Evolutionary conservation across 2,329 filamentous ascomycete species (phyloP).

Genomic region (Pseudogymnoascus sp.): DNA sequence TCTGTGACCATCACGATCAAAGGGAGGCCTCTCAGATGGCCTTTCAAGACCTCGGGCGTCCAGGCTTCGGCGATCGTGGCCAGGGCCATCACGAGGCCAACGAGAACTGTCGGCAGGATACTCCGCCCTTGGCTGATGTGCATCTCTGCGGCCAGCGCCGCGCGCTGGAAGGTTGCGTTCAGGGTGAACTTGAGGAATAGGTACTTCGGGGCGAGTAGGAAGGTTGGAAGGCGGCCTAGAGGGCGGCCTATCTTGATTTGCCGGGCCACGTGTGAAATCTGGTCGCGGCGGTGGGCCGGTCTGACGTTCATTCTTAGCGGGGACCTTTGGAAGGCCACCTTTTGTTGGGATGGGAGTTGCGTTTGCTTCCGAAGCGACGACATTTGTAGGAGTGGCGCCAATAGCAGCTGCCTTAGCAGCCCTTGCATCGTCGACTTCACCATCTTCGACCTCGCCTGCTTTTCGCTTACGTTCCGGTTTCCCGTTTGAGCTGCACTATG

Average conservation of each 20-base stretch:
- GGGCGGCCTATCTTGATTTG: background rate
- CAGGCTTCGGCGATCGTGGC: constrained; percentile 21
- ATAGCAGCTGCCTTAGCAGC: constrained; percentile 16
- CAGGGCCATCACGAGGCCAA: constrained; percentile 22
- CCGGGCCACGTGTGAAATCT: background rate
- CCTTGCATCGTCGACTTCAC: constrained; percentile 59
- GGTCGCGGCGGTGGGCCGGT: background rate
- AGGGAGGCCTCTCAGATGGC: constrained; percentile 18
- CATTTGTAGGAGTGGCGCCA: background rate
- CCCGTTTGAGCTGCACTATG: background rate
- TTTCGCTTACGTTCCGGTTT: constrained; percentile 19
- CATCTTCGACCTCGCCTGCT: constrained; percentile 54
- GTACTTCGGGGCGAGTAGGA: constrained; percentile 26
- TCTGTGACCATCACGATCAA: constrained; percentile 21
- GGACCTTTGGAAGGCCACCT: background rate
- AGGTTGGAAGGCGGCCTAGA: constrained; percentile 16
- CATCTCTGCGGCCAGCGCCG: constrained; percentile 24
- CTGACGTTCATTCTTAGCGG: background rate
- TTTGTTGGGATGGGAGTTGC: background rate
- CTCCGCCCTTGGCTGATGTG: constrained; percentile 15
- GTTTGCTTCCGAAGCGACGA: constrained; percentile 10
- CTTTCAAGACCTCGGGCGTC: constrained; percentile 24
- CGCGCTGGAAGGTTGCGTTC: constrained; percentile 24
- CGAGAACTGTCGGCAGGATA: background rate
- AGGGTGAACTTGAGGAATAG: constrained; percentile 19